Evolutionary conservation across 257 asterid species (phyloP).

Genomic region (Capsicum pubescens): DNA sequence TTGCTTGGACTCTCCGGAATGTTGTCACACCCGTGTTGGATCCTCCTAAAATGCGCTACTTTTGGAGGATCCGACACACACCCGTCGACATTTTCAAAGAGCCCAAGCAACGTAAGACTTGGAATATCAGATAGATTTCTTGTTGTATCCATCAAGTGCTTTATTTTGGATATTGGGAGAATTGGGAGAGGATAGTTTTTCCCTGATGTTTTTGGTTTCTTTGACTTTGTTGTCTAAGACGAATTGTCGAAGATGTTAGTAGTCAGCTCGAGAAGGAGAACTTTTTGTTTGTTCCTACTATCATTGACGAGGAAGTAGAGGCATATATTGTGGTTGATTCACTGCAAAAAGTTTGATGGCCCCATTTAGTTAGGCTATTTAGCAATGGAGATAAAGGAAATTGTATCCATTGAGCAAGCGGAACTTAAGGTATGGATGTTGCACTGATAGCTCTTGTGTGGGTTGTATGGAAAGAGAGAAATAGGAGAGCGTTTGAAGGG

Average conservation of each 20-base stretch:
- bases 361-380: neutral
- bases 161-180: neutral
- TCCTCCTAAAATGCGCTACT: too few species aligned
- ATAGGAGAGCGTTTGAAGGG: constrained; percentile 20
- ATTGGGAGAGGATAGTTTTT: neutral
- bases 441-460: neutral
- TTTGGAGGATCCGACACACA: too few species aligned
- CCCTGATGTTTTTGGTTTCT: neutral
- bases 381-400: neutral
- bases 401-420: neutral
- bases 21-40: too few species aligned
- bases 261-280: neutral
- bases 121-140: neutral
- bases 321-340: neutral
- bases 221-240: neutral
- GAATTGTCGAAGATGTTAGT: neutral
- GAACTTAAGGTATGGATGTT: neutral
- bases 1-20: too few species aligned
- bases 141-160: neutral
- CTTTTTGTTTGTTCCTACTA: neutral
- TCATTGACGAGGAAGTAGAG: constrained; percentile 2
- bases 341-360: neutral
- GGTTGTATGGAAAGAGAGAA: constrained; percentile 14
- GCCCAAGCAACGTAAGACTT: too few species aligned
- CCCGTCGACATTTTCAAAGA: too few species aligned